A percentile compares a stretch with the other conserved stretches of the same genome.
Conservation (phyloP, 805 yeast species). For the Kodamaea kaohsiungensis region DNA sequence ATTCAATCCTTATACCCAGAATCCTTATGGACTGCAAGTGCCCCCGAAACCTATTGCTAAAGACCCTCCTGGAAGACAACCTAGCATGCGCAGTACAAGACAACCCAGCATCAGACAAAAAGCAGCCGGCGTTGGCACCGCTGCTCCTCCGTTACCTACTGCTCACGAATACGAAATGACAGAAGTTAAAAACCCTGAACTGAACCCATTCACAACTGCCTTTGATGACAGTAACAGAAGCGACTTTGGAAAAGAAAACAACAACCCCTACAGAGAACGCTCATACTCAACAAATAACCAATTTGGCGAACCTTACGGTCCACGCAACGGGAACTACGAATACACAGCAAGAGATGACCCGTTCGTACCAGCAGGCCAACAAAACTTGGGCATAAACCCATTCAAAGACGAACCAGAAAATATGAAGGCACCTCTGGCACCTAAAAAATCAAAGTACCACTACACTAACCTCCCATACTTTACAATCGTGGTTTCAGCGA, state of each 20-base stretch:
- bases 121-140: too few species aligned
- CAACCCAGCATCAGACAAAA: not conserved
- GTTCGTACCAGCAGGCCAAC: not conserved
- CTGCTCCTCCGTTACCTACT: not conserved
- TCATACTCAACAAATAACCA: constrained; percentile 1
- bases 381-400: constrained; percentile 5
- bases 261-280: not conserved
- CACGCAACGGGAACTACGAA: constrained; percentile 1
- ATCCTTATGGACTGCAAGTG: not conserved
- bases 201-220: constrained; percentile 4
- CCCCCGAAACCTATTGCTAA: not conserved
- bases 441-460: constrained; percentile 34
- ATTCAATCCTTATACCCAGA: not conserved
- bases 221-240: constrained; percentile 5
- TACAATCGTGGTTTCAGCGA: constrained; percentile 41
- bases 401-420: constrained; percentile 6
- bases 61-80: not conserved
- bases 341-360: not conserved
- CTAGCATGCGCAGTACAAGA: not conserved
- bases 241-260: not conserved
- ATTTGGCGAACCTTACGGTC: constrained; percentile 2
- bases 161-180: constrained; percentile 7
- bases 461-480: constrained; percentile 40
- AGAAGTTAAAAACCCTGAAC: not conserved
- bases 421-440: constrained; percentile 12